Evolutionary conservation across 2,329 filamentous ascomycete genomes (phyloP), one percentile per base, ranked within the genome.

Genomic region (Paradendryphiella salina): DNA sequence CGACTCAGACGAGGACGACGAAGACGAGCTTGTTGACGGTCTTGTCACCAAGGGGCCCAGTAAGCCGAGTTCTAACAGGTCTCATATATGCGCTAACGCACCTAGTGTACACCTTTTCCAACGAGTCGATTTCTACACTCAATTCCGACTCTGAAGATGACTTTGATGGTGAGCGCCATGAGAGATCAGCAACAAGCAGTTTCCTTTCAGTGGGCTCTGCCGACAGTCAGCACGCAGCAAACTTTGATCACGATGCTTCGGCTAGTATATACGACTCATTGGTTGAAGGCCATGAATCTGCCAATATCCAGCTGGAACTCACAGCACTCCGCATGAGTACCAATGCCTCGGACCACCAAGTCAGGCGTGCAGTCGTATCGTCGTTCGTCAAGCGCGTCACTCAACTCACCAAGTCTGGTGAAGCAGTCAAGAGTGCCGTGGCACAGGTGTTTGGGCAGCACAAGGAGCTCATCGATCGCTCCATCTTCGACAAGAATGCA

Each of bases 261-360:
- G 81, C 86, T 58, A 93, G 90, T 54, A 82, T 97, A n/a, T 82
- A 92, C 55, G 92, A 96, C 65, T 89, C 90, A 18, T 80, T 97
- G 34, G 86, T 88, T 43, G 82, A 85, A 53, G 87, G 86, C 17
- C 78, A 84, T 41, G 82, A 84, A 11, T 83, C 85, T 9, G 89
- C 95, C 69, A 94, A 96, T 57, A 92, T 96, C 65, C 90, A 93
- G 70, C 83, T 97, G 28, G 94, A 99, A 71, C 88, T 99, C 56
- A 96, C 92, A 78, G 89, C 90, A 38, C 80, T 97, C n/a, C 87
- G 93, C 9, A 89, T 99, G 72, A 88, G 87, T 46, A 90, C 89
- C 65, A 90, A 97, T 66, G 94, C 94, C 2, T 92, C 90, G 1
- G 93, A 96, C 66, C 82, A 87, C 59, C 88, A 94, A 72, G 89